Evolutionary conservation across 2,329 filamentous ascomycete species (phyloP), one percentile per base, ranked within the genome.

Genomic region (Penicillium frequentans): DNA sequence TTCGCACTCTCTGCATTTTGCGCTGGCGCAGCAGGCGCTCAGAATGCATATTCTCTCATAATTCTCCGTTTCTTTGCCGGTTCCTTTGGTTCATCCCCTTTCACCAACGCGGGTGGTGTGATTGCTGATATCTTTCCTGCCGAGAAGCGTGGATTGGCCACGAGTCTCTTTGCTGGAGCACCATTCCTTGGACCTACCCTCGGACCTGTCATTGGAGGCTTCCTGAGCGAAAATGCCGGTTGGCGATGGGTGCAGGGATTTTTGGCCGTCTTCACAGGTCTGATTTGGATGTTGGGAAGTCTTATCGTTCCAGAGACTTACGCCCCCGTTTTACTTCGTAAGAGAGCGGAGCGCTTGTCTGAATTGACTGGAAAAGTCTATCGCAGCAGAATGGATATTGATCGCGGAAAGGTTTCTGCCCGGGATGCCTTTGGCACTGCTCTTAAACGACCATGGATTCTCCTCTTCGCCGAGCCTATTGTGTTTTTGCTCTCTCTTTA

Each of bases 1-100:
- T 67, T 79, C 31, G 73, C 76, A 2, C 78, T 87, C 60, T 80
- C 81, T 1, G 81, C 78, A 1, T 88, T 88, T 68, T 85, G 82
- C 59, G 84, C 81, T 8, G 85, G 78, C 8, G 79, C 78, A 11
- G 81, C 83, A 2, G 84, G 80, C n/a, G 75, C 81, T 0, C 74
- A 82, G 45, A 84, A 81, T 61, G 84, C 87, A 58, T 76, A 75
- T 39, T 81, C 82, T 0, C 76, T 90, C 3, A 71, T 89, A 26
- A 78, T 87, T 13, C 74, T 88, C 23, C 81, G 86, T 48, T 88
- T 89, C 75, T 71, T 79, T 37, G 78, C 76, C 37, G 77, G 77
- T 26, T 68, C 75, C 4, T 77, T 79, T 49, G 77, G 77, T 3
- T 77, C 74, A 1, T 75, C 72, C 11, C 75, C 78, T 1, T 63